Evolutionary conservation across 257 asterid genomes (phyloP).

Genomic region (Ilex asprella): DNA sequence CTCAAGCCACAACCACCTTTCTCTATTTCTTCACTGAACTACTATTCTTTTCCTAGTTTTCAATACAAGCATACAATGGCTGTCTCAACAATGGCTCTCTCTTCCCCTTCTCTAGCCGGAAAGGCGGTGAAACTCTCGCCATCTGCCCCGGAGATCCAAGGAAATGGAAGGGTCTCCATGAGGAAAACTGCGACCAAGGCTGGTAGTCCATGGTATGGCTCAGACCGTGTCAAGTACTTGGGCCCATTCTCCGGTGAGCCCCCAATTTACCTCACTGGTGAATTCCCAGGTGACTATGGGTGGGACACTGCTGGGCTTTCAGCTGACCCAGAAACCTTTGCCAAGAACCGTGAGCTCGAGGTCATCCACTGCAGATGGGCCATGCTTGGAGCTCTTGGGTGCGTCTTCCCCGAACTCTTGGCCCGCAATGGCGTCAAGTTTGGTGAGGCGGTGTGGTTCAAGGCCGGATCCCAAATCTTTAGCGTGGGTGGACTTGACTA

Average conservation of each 20-base stretch:
- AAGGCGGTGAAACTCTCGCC: neutral
- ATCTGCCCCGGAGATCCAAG: neutral
- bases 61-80: neutral
- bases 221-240: conserved; percentile 17
- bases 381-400: neutral
- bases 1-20: neutral
- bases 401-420: conserved; percentile 1
- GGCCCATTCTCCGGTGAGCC: conserved; percentile 45
- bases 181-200: neutral
- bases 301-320: conserved; percentile 46
- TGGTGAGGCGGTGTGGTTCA: neutral
- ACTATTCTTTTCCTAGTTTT: neutral
- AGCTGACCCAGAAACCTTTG: neutral
- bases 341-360: too few relatives aligned
- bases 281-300: conserved; percentile 43
- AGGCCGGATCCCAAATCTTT: neutral
- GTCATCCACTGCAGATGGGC: too few relatives aligned
- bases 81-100: neutral
- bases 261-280: conserved; percentile 39
- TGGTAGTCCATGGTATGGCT: conserved; percentile 6
- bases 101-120: neutral
- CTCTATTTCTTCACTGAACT: neutral
- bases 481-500: conserved; percentile 16
- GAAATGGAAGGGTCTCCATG: neutral
- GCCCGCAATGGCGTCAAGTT: conserved; percentile 1